Conservation (phyloP, 257 asterid species). For the Cinchona pubescens region DNA sequence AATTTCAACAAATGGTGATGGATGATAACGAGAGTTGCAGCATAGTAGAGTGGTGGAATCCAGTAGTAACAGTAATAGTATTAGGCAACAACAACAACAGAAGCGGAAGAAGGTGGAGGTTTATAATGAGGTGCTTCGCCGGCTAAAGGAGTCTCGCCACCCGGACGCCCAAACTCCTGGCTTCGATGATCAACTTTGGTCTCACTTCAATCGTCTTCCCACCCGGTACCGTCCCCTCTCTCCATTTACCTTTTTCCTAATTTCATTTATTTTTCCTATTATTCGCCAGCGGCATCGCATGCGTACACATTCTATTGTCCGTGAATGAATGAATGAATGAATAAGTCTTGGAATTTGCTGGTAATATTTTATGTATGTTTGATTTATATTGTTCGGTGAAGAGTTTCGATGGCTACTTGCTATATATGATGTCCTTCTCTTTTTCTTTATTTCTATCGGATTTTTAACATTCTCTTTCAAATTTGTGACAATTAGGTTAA, state of each 20-base stretch:
- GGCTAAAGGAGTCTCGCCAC: conserved; percentile 65
- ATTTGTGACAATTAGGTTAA: not conserved
- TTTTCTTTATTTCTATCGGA: not conserved
- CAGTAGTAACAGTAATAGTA: conserved; percentile 1
- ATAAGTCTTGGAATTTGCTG: not conserved
- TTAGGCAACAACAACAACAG: conserved; percentile 48
- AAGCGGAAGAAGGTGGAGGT: conserved; percentile 73
- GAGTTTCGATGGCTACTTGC: not conserved
- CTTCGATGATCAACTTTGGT: conserved; percentile 80
- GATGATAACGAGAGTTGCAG: conserved; percentile 82
- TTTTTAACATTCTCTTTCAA: not conserved
- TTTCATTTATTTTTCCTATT: not conserved
- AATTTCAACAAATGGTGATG: conserved; percentile 62
- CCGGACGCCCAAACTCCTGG: conserved; percentile 68
- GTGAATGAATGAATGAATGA: not conserved
- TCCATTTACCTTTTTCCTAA: not conserved
- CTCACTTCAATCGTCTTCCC: conserved; percentile 91
- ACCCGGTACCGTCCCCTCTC: conserved; percentile 62
- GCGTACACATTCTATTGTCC: not conserved
- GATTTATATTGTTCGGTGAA: too few relatives aligned
- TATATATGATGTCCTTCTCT: not conserved
- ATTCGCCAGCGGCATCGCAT: not conserved
- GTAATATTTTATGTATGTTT: too few relatives aligned
- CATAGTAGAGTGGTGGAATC: conserved; percentile 72
- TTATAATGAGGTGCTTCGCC: conserved; percentile 82